These are phyloP conservation scores for Dipteronia sinensis DNA, from an alignment of 345 rosid species.

Conservation along the genomic window DNA sequence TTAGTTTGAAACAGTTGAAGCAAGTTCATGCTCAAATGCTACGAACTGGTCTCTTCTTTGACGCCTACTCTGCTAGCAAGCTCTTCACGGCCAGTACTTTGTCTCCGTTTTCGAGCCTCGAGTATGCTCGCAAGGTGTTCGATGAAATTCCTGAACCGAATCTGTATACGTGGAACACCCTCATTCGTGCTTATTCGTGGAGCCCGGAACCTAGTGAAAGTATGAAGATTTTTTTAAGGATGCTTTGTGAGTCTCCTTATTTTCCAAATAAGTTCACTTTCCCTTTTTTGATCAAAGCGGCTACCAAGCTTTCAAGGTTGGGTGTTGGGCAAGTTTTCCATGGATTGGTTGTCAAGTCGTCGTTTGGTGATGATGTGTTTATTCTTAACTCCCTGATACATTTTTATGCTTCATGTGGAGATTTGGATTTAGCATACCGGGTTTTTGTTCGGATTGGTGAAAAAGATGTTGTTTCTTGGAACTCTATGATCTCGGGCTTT, in stretches of 20 bases:
- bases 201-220: conserved; percentile 54
- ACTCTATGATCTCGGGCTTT: conserved; percentile 68
- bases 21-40: conserved; percentile 68
- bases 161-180: conserved; percentile 67
- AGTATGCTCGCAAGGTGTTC: conserved; percentile 69
- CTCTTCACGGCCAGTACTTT: conserved; percentile 46
- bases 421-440: conserved; percentile 56
- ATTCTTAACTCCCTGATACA: conserved; percentile 61
- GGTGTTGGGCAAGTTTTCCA: conserved; percentile 55
- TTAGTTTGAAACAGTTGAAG: conserved; percentile 41
- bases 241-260: conserved; percentile 44
- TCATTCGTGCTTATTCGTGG: conserved; percentile 66
- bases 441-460: conserved; percentile 47
- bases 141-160: conserved; percentile 72
- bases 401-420: conserved; percentile 58
- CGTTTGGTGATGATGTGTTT: conserved; percentile 48
- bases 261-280: conserved; percentile 65
- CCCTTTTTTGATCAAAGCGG: conserved; percentile 71
- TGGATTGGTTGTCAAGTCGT: conserved; percentile 58
- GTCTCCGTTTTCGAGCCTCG: conserved; percentile 48
- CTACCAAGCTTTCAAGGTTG: conserved; percentile 35
- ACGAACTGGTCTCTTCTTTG: conserved; percentile 45
- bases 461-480: conserved; percentile 80
- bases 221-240: conserved; percentile 45
- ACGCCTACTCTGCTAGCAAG: conserved; percentile 57